Evolutionary conservation across 352 stramenopile species (phyloP).

Genomic region (Globisporangium lucens): DNA sequence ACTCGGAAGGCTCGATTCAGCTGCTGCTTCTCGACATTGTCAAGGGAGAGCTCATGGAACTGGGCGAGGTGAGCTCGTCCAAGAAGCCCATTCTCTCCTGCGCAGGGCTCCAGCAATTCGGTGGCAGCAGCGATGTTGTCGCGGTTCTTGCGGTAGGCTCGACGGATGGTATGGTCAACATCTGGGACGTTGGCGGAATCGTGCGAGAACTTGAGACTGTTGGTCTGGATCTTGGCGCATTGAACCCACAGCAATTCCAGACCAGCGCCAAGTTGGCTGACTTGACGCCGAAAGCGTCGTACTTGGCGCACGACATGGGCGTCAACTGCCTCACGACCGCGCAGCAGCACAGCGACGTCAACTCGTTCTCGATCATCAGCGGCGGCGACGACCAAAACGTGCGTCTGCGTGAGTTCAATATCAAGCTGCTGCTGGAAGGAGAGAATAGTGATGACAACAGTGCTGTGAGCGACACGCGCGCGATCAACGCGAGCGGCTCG

Average conservation of each 20-base stretch:
- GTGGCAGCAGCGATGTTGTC: conserved; percentile 9
- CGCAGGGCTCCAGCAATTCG: conserved; percentile 35
- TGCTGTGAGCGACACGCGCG: conserved; percentile 28
- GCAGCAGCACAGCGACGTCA: conserved; percentile 12
- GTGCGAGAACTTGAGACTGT: conserved; percentile 20
- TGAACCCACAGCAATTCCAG: background rate
- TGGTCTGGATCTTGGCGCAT: background rate
- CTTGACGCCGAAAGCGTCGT: conserved; percentile 43
- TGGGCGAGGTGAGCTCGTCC: conserved; percentile 55
- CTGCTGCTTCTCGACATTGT: conserved; percentile 58
- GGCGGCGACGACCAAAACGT: conserved; percentile 83
- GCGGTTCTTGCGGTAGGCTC: conserved; percentile 69
- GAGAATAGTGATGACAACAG: conserved; percentile 8
- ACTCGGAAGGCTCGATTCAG: conserved; percentile 73
- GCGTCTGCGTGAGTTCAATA: conserved; percentile 34
- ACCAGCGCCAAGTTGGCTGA: conserved; percentile 17
- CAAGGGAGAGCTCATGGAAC: conserved; percentile 25
- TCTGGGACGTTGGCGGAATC: conserved; percentile 58
- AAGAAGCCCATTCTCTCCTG: conserved; percentile 84
- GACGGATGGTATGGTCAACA: conserved; percentile 75
- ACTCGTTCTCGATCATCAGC: conserved; percentile 60
- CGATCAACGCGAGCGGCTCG: conserved; percentile 72
- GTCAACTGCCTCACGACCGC: conserved; percentile 60
- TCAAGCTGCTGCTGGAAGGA: conserved; percentile 22
- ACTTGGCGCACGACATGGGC: conserved; percentile 84